These are phyloP conservation scores for Trichoderma semiorbis DNA, from an alignment of 2,329 filamentous ascomycete species.

Conservation along the genomic window DNA sequence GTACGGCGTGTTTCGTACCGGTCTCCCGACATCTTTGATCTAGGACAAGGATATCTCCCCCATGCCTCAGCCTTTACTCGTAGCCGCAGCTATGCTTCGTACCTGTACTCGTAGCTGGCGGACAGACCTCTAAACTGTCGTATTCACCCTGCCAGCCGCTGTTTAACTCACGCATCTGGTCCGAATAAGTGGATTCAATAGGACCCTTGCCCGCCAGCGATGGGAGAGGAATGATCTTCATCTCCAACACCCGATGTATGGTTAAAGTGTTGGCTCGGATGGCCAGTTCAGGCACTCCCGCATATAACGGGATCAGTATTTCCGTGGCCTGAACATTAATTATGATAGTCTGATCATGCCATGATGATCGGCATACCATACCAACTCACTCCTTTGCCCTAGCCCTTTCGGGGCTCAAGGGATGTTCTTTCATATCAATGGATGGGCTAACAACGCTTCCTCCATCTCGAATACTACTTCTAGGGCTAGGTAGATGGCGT, in stretches of 20 bases:
- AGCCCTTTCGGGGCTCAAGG: background rate
- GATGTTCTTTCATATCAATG: background rate
- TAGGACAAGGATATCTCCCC: background rate
- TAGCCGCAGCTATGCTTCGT: background rate
- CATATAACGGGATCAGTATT: background rate
- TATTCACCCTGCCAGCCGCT: background rate
- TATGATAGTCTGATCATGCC: background rate
- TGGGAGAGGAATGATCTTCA: background rate
- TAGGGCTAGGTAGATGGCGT: background rate
- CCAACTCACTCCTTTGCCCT: background rate
- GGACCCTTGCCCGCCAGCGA: background rate
- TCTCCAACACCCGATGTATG: background rate
- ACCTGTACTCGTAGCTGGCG: background rate
- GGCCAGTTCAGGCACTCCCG: conserved; percentile 6
- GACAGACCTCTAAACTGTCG: background rate
- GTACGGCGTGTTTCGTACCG: background rate
- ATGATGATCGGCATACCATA: conserved; percentile 7
- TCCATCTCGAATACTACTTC: background rate
- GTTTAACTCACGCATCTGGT: background rate
- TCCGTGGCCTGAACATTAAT: background rate
- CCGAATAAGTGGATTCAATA: background rate
- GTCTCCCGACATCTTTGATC: conserved; percentile 3
- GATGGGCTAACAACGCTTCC: background rate
- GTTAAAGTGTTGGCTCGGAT: background rate
- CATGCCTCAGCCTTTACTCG: background rate